Percentiles rank a stretch among this genome's conserved stretches.
Evolutionary conservation across 768 basidiomycete genomes (phyloP).

Genomic region (Butyriboletus loyo): DNA sequence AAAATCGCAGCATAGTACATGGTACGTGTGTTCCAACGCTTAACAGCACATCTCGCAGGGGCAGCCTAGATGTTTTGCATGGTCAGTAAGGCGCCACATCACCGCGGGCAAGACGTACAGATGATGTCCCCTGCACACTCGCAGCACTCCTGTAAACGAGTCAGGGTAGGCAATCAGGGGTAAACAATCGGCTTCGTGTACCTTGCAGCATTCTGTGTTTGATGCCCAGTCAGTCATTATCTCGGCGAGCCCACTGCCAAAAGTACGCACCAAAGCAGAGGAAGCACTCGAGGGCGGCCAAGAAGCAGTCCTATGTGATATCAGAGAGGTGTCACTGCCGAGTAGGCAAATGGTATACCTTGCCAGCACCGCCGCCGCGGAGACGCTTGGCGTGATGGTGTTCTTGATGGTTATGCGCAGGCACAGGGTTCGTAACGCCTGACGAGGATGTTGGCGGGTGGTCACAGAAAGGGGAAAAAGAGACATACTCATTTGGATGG

Average conservation of each 20-base stretch:
- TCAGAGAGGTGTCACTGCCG: neutral
- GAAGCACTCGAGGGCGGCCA: conserved; percentile 62
- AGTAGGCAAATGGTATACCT: conserved; percentile 36
- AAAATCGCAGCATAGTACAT: conserved; percentile 9
- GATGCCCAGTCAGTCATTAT: neutral
- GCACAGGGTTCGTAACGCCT: conserved; percentile 49
- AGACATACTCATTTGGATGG: conserved; percentile 60
- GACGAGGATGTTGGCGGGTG: neutral
- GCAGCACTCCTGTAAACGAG: conserved; percentile 54
- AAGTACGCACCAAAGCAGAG: conserved; percentile 62
- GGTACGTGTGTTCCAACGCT: conserved; percentile 2
- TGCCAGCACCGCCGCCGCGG: conserved; percentile 69
- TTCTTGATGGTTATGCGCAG: conserved; percentile 40
- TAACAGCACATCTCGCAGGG: conserved; percentile 79
- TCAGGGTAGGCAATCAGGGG: neutral
- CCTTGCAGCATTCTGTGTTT: conserved; percentile 65
- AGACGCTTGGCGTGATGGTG: conserved; percentile 51
- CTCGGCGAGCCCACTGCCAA: neutral
- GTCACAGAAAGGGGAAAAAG: neutral
- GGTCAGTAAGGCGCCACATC: neutral
- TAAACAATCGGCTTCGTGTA: conserved; percentile 18
- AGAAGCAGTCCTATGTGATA: conserved; percentile 56
- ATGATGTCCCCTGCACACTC: conserved; percentile 68
- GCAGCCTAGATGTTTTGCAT: conserved; percentile 50
- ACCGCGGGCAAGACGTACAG: conserved; percentile 43